A percentile compares a stretch with the other conserved stretches of the same genome.
Evolutionary conservation across 2,329 filamentous ascomycete species (phyloP).

Genomic region (Clonostachys rhizophaga): DNA sequence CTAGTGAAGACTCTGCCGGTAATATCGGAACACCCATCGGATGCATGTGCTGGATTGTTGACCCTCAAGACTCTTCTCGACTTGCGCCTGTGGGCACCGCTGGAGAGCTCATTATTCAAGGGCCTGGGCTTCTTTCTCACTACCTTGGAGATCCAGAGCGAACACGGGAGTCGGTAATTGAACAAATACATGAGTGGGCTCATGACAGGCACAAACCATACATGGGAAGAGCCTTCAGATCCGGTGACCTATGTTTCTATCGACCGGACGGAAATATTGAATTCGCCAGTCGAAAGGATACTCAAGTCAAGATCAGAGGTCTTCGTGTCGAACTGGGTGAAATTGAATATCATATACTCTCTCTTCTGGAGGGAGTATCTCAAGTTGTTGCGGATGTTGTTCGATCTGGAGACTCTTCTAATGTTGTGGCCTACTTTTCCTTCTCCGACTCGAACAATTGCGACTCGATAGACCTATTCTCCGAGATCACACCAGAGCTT

Average conservation of each 20-base stretch:
- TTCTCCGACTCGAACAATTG: neutral
- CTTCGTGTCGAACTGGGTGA: slow-evolving; percentile 38
- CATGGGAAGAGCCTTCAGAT: slow-evolving; percentile 5
- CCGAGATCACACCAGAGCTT: neutral
- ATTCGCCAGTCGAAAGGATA: slow-evolving; percentile 1
- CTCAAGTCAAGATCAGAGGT: slow-evolving; percentile 46
- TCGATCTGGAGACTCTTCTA: neutral
- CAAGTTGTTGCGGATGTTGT: slow-evolving; percentile 4
- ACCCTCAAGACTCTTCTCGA: slow-evolving; percentile 1
- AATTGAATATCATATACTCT: slow-evolving; percentile 1
- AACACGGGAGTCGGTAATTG: slow-evolving; percentile 14
- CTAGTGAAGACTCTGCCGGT: neutral
- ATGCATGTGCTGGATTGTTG: slow-evolving; percentile 2
- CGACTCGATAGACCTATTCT: no score
- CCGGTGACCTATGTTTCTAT: slow-evolving; percentile 1
- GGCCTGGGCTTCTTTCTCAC: slow-evolving; percentile 20
- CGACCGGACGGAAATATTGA: neutral
- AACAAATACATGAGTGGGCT: slow-evolving; percentile 14
- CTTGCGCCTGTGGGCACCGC: slow-evolving; percentile 3
- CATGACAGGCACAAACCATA: neutral
- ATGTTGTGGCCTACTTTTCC: slow-evolving; percentile 3
- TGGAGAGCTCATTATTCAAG: slow-evolving; percentile 10
- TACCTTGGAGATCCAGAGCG: slow-evolving; percentile 32
- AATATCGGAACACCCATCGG: slow-evolving; percentile 1
- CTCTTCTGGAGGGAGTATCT: neutral